Conservation (phyloP, 768 basidiomycete species). For the Myochromella boudieri region DNA sequence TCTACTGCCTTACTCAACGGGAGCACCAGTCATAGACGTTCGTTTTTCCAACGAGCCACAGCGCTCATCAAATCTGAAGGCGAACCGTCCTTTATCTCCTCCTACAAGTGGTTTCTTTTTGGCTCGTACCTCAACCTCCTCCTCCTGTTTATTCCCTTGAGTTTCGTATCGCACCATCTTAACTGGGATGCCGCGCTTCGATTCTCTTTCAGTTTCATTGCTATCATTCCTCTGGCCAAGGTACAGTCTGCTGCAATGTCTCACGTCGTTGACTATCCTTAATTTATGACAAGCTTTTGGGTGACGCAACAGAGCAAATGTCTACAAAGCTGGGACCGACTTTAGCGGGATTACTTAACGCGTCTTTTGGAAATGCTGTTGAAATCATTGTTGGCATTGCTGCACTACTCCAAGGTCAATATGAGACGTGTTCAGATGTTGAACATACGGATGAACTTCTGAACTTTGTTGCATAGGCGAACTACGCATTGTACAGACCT, state of each 20-base stretch:
- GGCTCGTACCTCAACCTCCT: slow-evolving; percentile 74
- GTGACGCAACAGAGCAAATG: slow-evolving; percentile 82
- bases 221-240: slow-evolving; percentile 87
- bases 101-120: slow-evolving; percentile 61
- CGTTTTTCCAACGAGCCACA: slow-evolving; percentile 34
- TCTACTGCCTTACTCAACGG: slow-evolving; percentile 48
- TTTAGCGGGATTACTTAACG: slow-evolving; percentile 83
- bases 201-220: slow-evolving; percentile 75
- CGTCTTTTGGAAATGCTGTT: slow-evolving; percentile 80
- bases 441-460: slow-evolving; percentile 1
- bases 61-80: slow-evolving; percentile 54
- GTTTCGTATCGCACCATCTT: slow-evolving; percentile 58
- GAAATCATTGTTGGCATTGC: slow-evolving; percentile 90
- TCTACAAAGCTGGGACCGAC: slow-evolving; percentile 80
- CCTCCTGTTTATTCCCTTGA: slow-evolving; percentile 79
- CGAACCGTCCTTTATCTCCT: slow-evolving; percentile 60
- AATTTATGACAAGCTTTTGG: slow-evolving; percentile 53
- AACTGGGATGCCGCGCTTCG: slow-evolving; percentile 78
- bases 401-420: slow-evolving; percentile 71
- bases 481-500: slow-evolving; percentile 89
- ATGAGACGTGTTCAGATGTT: neutral
- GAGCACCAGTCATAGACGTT: slow-evolving; percentile 27
- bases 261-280: slow-evolving; percentile 5
- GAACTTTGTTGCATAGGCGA: slow-evolving; percentile 57
- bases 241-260: slow-evolving; percentile 32